Conservation (phyloP, 192 early-diverging fungal genomes). For the Backusella macrospora region DNA sequence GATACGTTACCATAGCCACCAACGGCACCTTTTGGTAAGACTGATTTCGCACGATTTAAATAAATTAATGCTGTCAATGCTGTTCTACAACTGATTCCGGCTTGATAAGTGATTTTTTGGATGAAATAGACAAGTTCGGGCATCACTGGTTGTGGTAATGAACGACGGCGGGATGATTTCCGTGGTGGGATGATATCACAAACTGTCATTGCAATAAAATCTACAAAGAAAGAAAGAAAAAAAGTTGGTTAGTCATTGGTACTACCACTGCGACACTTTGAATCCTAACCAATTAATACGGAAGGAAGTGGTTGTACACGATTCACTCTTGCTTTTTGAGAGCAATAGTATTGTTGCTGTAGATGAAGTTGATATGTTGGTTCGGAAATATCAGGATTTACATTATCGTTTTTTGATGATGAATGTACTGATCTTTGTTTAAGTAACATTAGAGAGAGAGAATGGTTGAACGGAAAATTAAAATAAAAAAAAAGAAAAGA, state of each 20-base stretch:
- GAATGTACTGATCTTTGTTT: constrained; percentile 5
- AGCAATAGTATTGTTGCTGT: not conserved
- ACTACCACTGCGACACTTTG: not conserved
- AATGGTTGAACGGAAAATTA: not conserved
- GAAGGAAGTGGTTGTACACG: constrained; percentile 11
- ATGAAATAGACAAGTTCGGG: constrained; percentile 39
- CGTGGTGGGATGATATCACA: constrained; percentile 22
- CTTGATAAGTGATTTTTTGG: constrained; percentile 37
- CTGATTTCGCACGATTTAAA: constrained; percentile 29
- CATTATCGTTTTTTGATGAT: not conserved
- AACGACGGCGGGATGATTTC: constrained; percentile 4
- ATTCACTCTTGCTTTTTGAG: not conserved
- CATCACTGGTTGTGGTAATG: not conserved
- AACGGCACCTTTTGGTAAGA: constrained; percentile 30
- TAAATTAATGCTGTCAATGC: constrained; percentile 34
- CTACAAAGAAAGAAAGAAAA: no score
- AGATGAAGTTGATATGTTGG: not conserved
- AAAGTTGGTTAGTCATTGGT: not conserved
- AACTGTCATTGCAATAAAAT: constrained; percentile 26
- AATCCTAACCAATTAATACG: constrained; percentile 11
- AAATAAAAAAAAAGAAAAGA: not conserved
- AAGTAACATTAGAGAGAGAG: not conserved
- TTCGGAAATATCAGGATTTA: not conserved
- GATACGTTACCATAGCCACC: constrained; percentile 32
- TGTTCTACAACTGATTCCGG: constrained; percentile 24